Evolutionary conservation across 768 basidiomycete genomes (phyloP).

Genomic region (Tulasnella sp.): DNA sequence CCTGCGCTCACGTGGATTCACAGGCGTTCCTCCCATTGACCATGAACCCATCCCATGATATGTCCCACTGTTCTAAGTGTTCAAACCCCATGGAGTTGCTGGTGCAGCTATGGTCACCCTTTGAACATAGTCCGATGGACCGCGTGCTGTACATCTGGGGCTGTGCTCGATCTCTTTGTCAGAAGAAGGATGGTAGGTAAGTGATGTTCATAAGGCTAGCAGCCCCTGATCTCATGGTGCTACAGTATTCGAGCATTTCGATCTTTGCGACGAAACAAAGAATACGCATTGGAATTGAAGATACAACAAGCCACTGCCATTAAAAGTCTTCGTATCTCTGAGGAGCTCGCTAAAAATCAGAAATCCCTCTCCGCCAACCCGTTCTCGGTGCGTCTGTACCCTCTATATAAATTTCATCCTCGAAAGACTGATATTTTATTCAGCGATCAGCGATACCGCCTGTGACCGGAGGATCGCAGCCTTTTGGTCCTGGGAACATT

Average conservation of each 20-base stretch:
- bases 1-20: constrained; percentile 21
- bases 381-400: constrained; percentile 44
- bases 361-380: constrained; percentile 41
- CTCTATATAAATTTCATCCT: neutral
- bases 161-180: constrained; percentile 58
- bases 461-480: neutral
- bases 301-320: constrained; percentile 35
- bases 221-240: neutral
- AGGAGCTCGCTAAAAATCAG: neutral
- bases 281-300: constrained; percentile 63
- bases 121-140: constrained; percentile 76
- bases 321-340: neutral
- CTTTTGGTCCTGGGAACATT: constrained; percentile 3
- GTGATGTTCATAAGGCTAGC: constrained; percentile 20
- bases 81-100: constrained; percentile 66
- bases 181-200: constrained; percentile 67
- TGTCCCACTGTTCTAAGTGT: constrained; percentile 63
- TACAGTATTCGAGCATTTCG: constrained; percentile 73
- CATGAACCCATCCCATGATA: constrained; percentile 42
- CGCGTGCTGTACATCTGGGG: constrained; percentile 80
- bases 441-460: neutral
- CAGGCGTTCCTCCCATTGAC: constrained; percentile 45
- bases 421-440: neutral
- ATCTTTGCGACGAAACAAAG: constrained; percentile 56
- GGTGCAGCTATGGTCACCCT: constrained; percentile 82